Evolutionary conservation across 2,329 filamentous ascomycete species (phyloP).

Genomic region (Aspergillus neotritici): DNA sequence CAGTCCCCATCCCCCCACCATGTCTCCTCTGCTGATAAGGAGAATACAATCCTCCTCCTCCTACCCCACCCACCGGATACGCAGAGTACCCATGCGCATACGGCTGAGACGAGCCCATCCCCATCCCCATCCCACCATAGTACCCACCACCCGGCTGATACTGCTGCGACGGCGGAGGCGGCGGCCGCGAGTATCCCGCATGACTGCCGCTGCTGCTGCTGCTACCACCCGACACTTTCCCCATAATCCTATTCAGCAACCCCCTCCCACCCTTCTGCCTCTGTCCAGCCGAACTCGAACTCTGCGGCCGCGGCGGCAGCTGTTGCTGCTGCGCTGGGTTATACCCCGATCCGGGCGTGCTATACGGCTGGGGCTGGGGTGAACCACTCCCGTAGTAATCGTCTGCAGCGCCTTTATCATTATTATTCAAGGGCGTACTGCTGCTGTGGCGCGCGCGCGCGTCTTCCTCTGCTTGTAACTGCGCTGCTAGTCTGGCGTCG

Average conservation of each 20-base stretch:
- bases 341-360: no score
- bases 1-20: constrained; percentile 57
- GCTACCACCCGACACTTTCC: constrained; percentile 36
- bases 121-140: constrained; percentile 30
- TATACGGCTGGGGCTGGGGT: no score
- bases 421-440: no score
- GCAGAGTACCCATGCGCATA: constrained; percentile 35
- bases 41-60: constrained; percentile 24
- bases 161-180: constrained; percentile 24
- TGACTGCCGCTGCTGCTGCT: constrained; percentile 9
- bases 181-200: constrained; percentile 16
- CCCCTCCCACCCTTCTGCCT: constrained; percentile 38
- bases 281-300: constrained; percentile 30
- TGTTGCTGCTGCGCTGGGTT: not conserved
- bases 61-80: constrained; percentile 24
- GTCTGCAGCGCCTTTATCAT: constrained; percentile 35
- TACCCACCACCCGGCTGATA: constrained; percentile 19
- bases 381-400: constrained; percentile 42
- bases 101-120: constrained; percentile 25
- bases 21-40: constrained; percentile 39
- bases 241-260: constrained; percentile 50
- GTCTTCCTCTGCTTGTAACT: constrained; percentile 79
- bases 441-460: constrained; percentile 44
- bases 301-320: constrained; percentile 8
- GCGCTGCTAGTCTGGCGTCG: constrained; percentile 68